Percentiles rank a stretch among this genome's conserved stretches.
Conservation (phyloP, 768 basidiomycete species). For the Suillus variegatus region DNA sequence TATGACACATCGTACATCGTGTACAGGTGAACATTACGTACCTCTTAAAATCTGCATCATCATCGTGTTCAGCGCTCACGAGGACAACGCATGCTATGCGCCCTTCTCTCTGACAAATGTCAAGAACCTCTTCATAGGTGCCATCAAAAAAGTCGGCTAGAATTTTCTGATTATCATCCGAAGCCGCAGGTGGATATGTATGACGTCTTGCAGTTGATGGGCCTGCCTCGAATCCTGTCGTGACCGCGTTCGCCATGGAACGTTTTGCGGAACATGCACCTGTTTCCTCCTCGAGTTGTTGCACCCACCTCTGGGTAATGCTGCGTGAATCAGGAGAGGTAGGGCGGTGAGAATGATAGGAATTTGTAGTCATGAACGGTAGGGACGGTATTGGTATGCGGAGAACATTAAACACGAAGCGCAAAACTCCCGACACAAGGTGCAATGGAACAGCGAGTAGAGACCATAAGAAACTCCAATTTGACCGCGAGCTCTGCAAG, state of each 20-base stretch:
- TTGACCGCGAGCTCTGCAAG: slow-evolving; percentile 17
- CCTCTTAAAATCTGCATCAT: slow-evolving; percentile 86
- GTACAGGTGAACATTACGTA: slow-evolving; percentile 29
- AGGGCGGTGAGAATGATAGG: slow-evolving; percentile 44
- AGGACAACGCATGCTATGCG: slow-evolving; percentile 81
- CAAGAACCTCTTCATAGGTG: slow-evolving; percentile 79
- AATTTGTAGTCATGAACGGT: slow-evolving; percentile 48
- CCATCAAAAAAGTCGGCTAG: slow-evolving; percentile 83
- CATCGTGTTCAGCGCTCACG: slow-evolving; percentile 89
- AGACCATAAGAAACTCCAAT: slow-evolving; percentile 43
- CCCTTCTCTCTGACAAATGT: slow-evolving; percentile 66
- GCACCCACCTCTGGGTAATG: slow-evolving; percentile 75
- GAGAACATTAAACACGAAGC: slow-evolving; percentile 65
- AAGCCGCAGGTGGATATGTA: slow-evolving; percentile 26
- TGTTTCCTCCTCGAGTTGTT: slow-evolving; percentile 82
- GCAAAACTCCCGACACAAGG: slow-evolving; percentile 58
- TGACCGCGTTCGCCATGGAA: slow-evolving; percentile 34
- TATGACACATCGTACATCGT: not conserved
- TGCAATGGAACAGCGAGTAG: slow-evolving; percentile 62
- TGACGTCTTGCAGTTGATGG: slow-evolving; percentile 46
- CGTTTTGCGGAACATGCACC: slow-evolving; percentile 66
- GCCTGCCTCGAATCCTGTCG: slow-evolving; percentile 39
- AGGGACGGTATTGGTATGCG: slow-evolving; percentile 67
- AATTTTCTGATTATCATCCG: slow-evolving; percentile 43
- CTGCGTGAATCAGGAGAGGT: slow-evolving; percentile 43